These are phyloP conservation scores for Aspergillus brasiliensis DNA, from an alignment of 2,329 filamentous ascomycete species.

Conservation along the genomic window DNA sequence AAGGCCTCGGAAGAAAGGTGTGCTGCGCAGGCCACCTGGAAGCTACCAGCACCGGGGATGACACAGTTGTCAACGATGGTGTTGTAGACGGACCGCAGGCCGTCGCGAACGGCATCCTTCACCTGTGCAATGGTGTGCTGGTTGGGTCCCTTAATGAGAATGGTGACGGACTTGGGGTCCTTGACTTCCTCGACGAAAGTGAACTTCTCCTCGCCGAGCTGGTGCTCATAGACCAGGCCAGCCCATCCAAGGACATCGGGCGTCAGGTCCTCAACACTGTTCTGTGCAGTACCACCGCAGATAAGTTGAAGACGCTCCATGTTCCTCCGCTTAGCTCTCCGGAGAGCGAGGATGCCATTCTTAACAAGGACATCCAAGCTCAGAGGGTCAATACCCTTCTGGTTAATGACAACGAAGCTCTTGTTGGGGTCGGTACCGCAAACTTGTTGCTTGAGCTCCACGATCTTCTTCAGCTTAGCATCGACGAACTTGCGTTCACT, in stretches of 20 bases:
- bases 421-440: constrained; percentile 92
- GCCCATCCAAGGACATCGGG: constrained; percentile 93
- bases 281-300: constrained; percentile 87
- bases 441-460: constrained; percentile 96
- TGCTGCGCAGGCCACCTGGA: constrained; percentile 88
- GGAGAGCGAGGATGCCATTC: constrained; percentile 93
- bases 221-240: constrained; percentile 94
- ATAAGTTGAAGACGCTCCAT: constrained; percentile 98
- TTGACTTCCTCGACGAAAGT: constrained; percentile 99
- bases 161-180: constrained; percentile 95
- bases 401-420: constrained; percentile 96
- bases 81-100: constrained; percentile 95
- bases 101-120: constrained; percentile 93
- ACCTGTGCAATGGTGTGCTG: constrained; percentile 95
- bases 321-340: constrained; percentile 94
- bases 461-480: constrained; percentile 94
- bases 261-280: constrained; percentile 91
- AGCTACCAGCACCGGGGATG: constrained; percentile 90
- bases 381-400: constrained; percentile 97
- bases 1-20: constrained; percentile 87
- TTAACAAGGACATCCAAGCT: constrained; percentile 95
- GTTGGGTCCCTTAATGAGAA: constrained; percentile 98
- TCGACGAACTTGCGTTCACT: constrained; percentile 95
- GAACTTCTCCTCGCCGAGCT: constrained; percentile 97
- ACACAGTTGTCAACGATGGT: constrained; percentile 98